phyloP scores from a whole-genome alignment of 208 protist species.

The Acanthamoeba polyphaga region DNA sequence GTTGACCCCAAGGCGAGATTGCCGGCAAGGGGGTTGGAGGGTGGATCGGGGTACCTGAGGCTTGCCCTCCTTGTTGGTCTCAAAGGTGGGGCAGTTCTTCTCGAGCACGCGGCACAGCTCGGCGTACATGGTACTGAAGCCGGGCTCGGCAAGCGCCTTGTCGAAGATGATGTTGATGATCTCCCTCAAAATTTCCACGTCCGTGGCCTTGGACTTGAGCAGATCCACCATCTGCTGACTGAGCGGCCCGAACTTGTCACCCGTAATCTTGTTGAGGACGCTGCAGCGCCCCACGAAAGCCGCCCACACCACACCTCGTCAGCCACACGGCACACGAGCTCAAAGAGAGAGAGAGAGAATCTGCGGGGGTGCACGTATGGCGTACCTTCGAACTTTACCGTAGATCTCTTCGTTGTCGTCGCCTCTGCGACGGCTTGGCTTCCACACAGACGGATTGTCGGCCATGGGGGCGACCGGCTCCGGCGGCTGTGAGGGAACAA shows the following conservation, averaged over 20 bases:
- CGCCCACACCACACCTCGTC: neutral
- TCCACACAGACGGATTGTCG: neutral
- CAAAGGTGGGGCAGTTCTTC: conserved; percentile 28
- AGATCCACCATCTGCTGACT: conserved; percentile 65
- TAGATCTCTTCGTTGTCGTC: conserved; percentile 60
- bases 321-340: neutral
- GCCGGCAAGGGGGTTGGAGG: neutral
- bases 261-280: conserved; percentile 73
- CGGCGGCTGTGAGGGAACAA: neutral
- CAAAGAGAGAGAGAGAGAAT: neutral
- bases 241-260: conserved; percentile 60
- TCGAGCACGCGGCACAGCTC: conserved; percentile 65
- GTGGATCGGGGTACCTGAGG: neutral
- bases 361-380: too few relatives aligned
- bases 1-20: neutral
- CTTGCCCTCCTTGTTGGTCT: conserved; percentile 50
- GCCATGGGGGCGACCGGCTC: conserved; percentile 31
- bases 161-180: conserved; percentile 80
- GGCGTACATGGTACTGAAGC: conserved; percentile 78
- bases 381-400: conserved; percentile 50
- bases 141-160: conserved; percentile 74
- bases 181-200: conserved; percentile 6
- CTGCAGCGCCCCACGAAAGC: neutral
- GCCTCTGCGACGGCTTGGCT: conserved; percentile 62
- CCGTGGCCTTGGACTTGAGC: conserved; percentile 32